Evolutionary conservation across 257 asterid species (phyloP), one percentile per base, ranked within the genome.

Genomic region (Solanum paucissectum): DNA sequence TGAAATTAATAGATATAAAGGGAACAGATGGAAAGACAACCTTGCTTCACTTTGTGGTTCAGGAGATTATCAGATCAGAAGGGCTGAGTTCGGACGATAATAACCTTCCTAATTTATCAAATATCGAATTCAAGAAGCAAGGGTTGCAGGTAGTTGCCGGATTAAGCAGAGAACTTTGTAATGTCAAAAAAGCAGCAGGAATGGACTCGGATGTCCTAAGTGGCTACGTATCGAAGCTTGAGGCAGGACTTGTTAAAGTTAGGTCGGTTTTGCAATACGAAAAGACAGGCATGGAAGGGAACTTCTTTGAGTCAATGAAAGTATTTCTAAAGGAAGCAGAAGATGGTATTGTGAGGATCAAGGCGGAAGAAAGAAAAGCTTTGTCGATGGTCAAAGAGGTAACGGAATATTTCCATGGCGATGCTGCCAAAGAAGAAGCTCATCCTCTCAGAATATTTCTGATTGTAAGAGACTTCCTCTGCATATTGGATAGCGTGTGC

Each of bases 21-120:
- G 96, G 97, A 34, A 62, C 92, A 9, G 98, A 94, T 16, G 97
- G 98, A 12, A 95, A 95, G 88, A 95, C 98, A 8, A 95, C 97
- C 1, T 86, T 95, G 87, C 87, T 95, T 58, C 98, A 95, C 91
- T 95, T 95, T 88, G 98, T 95, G 16, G 98, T 95, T 36, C 95
- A 91, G 38, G 98, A 95, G 92, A 92, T 95, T 68, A 95, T 95
- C 88, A 93, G 97, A 23, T 91, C 94, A 20, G 98, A 95, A 89
- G 98, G 97, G 38, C 84, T 91, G 87, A 87, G 73, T 79, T 92
- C 96, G 1, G 96, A 23, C 12, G 88, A 88, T 20, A 91, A 87
- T 36, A 81, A 81, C 27, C 7, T 89, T 40, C 12, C 74, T 44
- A 89, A 74, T 29, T 93, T 91, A 34, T 74, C 94, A 1, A 86